Percentiles rank a stretch among this genome's conserved stretches.
These are phyloP conservation scores for Nakazawaea molendinolei DNA, from an alignment of 805 yeast genomes.

Conservation along the genomic window DNA sequence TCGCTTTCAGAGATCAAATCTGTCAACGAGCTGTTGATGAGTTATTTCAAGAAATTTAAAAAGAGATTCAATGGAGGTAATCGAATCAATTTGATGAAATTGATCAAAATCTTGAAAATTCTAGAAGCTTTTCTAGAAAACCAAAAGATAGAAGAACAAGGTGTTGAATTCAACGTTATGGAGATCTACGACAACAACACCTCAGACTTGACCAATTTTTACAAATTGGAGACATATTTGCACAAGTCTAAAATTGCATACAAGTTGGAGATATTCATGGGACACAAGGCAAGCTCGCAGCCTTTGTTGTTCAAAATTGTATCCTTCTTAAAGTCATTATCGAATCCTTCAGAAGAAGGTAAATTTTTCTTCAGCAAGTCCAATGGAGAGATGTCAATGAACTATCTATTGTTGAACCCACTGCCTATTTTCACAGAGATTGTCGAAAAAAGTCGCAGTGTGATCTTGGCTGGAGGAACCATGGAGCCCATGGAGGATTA, in stretches of 20 bases:
- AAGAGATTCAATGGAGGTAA: conserved; percentile 63
- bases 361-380: conserved; percentile 53
- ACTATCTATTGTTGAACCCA: conserved; percentile 77
- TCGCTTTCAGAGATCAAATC: conserved; percentile 38
- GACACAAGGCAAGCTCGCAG: conserved; percentile 16
- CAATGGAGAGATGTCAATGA: conserved; percentile 30
- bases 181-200: conserved; percentile 54
- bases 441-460: conserved; percentile 58
- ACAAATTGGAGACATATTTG: conserved; percentile 59
- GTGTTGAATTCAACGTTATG: conserved; percentile 41
- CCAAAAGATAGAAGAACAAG: conserved; percentile 32
- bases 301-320: conserved; percentile 64
- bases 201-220: conserved; percentile 66
- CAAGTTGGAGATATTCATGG: conserved; percentile 71
- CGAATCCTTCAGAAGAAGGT: conserved; percentile 78
- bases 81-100: conserved; percentile 58
- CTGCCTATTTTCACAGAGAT: conserved; percentile 61
- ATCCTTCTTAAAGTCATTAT: conserved; percentile 54
- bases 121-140: conserved; percentile 41
- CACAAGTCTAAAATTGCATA: conserved; percentile 69
- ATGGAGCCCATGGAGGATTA: conserved; percentile 87
- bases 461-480: conserved; percentile 88
- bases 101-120: conserved; percentile 48
- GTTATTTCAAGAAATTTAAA: conserved; percentile 56
- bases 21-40: conserved; percentile 42